A percentile compares a stretch with the other conserved stretches of the same genome.
These are phyloP conservation scores for Trametes polyzona DNA, from an alignment of 1,284 basidiomycete species.

Conservation along the genomic window DNA sequence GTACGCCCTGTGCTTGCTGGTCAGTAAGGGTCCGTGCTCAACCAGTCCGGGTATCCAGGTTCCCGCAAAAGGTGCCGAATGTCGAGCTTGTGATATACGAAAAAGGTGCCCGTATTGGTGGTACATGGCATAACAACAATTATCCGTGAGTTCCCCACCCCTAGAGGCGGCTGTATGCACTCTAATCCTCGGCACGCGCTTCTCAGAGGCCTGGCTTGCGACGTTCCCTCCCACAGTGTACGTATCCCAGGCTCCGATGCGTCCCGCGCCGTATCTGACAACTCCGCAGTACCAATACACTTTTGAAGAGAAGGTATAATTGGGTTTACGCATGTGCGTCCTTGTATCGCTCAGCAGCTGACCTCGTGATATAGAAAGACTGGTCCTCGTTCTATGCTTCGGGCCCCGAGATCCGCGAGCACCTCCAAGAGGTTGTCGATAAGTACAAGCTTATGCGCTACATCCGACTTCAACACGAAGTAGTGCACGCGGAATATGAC, in stretches of 20 bases:
- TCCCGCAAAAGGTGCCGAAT: slow-evolving; percentile 57
- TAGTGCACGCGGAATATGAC: slow-evolving; percentile 53
- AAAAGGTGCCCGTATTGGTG: slow-evolving; percentile 60
- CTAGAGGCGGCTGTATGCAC: background rate
- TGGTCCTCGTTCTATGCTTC: slow-evolving; percentile 65
- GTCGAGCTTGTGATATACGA: slow-evolving; percentile 62
- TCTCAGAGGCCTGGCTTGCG: slow-evolving; percentile 54
- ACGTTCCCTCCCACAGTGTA: slow-evolving; percentile 58
- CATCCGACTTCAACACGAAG: slow-evolving; percentile 57
- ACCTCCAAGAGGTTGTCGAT: slow-evolving; percentile 56
- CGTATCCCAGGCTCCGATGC: slow-evolving; percentile 26
- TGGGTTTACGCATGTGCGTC: too few species aligned
- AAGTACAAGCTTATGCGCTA: slow-evolving; percentile 59
- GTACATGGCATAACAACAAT: slow-evolving; percentile 54
- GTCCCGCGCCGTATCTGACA: too few species aligned
- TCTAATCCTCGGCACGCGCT: background rate
- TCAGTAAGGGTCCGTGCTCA: too few species aligned
- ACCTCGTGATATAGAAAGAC: slow-evolving; percentile 41
- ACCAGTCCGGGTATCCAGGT: slow-evolving; percentile 45
- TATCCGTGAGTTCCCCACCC: slow-evolving; percentile 36
- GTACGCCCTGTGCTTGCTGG: slow-evolving; percentile 26
- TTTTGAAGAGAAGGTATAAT: slow-evolving; percentile 52
- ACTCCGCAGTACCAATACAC: slow-evolving; percentile 60
- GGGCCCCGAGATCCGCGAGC: slow-evolving; percentile 57
- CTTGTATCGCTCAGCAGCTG: background rate